These are phyloP conservation scores for Brassica napus DNA, from an alignment of 345 rosid genomes.

Conservation along the genomic window DNA sequence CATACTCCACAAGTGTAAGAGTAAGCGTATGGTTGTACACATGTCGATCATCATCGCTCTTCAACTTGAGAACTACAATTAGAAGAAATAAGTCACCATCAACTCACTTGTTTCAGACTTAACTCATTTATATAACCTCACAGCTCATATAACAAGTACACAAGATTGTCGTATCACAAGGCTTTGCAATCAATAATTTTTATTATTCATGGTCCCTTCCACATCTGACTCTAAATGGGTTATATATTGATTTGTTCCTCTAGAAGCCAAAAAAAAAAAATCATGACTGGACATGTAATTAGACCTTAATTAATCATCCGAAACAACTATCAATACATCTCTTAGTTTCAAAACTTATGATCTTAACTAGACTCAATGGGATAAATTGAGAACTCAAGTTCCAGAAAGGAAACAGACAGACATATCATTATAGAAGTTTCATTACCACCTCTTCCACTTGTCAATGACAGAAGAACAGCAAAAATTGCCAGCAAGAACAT, in stretches of 20 bases:
- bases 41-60: slow-evolving; percentile 39
- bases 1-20: slow-evolving; percentile 80
- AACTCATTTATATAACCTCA: not conserved
- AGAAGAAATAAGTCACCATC: slow-evolving; percentile 9
- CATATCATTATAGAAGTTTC: not conserved
- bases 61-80: slow-evolving; percentile 54
- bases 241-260: not conserved
- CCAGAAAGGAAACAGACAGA: slow-evolving; percentile 6
- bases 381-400: not conserved
- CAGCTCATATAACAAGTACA: not conserved
- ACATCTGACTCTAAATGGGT: not conserved
- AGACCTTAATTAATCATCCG: not conserved
- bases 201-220: not conserved
- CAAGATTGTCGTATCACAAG: not conserved
- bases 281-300: not conserved
- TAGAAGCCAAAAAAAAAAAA: not conserved
- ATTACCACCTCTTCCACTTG: slow-evolving; percentile 52
- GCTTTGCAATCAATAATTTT: not conserved
- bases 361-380: not conserved
- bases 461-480: slow-evolving; percentile 37
- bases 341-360: not conserved
- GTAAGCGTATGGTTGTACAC: slow-evolving; percentile 86
- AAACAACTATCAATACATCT: not conserved
- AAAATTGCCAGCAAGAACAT: slow-evolving; percentile 39
- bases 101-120: not conserved